A percentile compares a stretch with the other conserved stretches of the same genome.
These are phyloP conservation scores for Lactifluus volemus DNA, from an alignment of 768 basidiomycete species.

Conservation along the genomic window DNA sequence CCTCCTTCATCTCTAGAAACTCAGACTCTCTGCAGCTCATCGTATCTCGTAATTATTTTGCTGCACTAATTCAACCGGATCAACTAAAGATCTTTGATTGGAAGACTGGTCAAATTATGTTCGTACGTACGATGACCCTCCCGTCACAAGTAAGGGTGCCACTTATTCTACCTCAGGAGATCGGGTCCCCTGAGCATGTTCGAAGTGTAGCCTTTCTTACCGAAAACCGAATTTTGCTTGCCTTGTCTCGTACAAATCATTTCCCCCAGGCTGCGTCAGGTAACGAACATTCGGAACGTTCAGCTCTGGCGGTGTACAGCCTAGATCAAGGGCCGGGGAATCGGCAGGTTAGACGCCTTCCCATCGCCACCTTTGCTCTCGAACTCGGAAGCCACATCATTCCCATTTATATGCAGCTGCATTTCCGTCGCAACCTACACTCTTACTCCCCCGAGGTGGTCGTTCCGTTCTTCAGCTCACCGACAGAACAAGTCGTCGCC, in stretches of 20 bases:
- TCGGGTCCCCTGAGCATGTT: background rate
- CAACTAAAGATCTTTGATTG: slow-evolving; percentile 1
- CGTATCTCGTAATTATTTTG: background rate
- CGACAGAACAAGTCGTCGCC: background rate
- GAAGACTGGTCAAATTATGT: slow-evolving; percentile 4
- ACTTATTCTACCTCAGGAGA: background rate
- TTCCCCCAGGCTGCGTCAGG: background rate
- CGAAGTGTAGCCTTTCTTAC: background rate
- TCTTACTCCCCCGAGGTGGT: background rate
- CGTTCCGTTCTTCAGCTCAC: slow-evolving; percentile 4
- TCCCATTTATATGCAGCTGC: background rate
- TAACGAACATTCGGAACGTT: background rate
- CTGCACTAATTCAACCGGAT: background rate
- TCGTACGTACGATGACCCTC: background rate
- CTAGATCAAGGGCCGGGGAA: background rate
- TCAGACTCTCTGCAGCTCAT: background rate
- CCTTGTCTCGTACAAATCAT: background rate
- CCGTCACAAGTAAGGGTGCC: background rate
- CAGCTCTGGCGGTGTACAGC: background rate
- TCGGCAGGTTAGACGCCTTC: background rate
- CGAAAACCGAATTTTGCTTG: background rate
- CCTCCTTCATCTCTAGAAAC: background rate
- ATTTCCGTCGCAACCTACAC: background rate
- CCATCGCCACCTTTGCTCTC: background rate
- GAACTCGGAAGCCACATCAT: background rate